phyloP scores from a whole-genome alignment of 129 eudicot genomes.

The Flaveria brownii region DNA sequence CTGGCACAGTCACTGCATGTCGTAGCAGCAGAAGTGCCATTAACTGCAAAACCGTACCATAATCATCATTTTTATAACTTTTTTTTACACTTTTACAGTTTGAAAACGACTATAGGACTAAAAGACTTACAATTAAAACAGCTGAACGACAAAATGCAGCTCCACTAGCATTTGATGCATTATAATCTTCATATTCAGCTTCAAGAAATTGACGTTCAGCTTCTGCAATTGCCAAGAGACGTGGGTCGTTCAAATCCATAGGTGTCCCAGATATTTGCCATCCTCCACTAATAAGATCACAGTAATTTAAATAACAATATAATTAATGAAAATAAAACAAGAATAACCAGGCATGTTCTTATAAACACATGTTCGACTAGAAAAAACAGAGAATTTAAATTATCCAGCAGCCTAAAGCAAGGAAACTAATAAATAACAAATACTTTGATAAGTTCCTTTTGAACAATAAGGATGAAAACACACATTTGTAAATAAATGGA shows the following conservation, averaged over 20 bases:
- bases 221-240: conserved; percentile 79
- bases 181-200: conserved; percentile 79
- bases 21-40: conserved; percentile 82
- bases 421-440: not conserved
- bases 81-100: not conserved
- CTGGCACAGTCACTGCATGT: conserved; percentile 69
- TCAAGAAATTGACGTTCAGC: conserved; percentile 87
- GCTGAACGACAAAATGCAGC: conserved; percentile 95
- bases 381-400: not conserved
- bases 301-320: not conserved
- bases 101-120: not conserved
- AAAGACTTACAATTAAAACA: conserved; percentile 71
- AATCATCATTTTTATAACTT: not conserved
- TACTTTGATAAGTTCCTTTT: not conserved
- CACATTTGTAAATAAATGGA: not conserved
- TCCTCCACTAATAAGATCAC: conserved; percentile 56
- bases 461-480: not conserved
- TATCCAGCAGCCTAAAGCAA: not conserved
- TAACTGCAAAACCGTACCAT: conserved; percentile 45
- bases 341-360: not conserved
- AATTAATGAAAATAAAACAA: not conserved
- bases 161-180: conserved; percentile 77
- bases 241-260: conserved; percentile 80
- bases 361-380: not conserved
- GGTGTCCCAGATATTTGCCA: conserved; percentile 94